Evolutionary conservation across 371 early-diverging fungal species (phyloP).

Genomic region (Chytridium lagenaria): DNA sequence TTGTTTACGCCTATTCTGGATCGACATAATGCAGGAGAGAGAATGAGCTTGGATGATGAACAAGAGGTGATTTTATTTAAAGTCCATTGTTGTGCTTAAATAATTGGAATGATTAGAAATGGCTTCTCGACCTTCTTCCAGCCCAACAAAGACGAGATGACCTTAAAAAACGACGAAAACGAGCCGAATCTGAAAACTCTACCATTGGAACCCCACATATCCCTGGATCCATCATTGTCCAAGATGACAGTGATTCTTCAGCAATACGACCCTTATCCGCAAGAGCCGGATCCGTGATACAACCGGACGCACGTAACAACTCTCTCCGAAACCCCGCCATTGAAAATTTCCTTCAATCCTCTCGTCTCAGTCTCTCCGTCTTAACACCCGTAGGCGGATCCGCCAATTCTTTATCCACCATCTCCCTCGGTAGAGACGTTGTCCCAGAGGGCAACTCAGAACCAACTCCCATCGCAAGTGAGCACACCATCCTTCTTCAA

Average conservation of each 20-base stretch:
- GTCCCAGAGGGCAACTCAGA: not conserved
- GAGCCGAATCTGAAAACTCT: conserved; percentile 1
- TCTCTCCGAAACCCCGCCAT: not conserved
- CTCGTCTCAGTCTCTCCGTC: not conserved
- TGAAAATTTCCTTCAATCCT: too few species aligned
- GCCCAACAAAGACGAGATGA: conserved; percentile 16
- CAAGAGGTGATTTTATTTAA: conserved; percentile 12
- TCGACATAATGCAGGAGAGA: not conserved
- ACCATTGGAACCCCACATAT: not conserved
- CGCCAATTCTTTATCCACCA: not conserved
- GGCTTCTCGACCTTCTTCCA: conserved; percentile 18
- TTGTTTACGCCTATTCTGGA: conserved; percentile 43
- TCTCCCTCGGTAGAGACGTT: not conserved
- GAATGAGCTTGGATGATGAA: conserved; percentile 18
- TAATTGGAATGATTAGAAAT: conserved; percentile 1
- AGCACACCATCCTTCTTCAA: too few species aligned
- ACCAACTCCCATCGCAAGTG: too few species aligned
- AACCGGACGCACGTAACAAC: not conserved
- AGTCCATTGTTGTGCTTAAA: not conserved
- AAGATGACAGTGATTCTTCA: not conserved
- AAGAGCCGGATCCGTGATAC: not conserved
- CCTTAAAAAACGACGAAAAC: not conserved
- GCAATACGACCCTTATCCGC: not conserved
- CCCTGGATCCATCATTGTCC: conserved; percentile 2
- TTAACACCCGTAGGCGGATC: not conserved